Evolutionary conservation across 176 grass and related monocot genomes (phyloP), one percentile per base, ranked within the genome.

Genomic region (Musa troglodytarum): DNA sequence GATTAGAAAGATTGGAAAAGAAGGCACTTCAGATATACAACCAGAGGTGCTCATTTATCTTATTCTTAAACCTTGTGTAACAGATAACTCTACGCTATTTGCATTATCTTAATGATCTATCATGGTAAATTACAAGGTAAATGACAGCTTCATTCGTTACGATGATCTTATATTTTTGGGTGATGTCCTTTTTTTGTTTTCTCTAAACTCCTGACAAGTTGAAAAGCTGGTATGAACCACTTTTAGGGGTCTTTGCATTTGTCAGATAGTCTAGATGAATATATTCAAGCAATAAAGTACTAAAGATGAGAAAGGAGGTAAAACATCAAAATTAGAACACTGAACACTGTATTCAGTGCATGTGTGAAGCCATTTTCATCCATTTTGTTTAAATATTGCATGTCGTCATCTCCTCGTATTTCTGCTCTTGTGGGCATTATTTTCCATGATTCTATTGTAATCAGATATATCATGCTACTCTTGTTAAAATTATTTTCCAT

Each of bases 1-100:
- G 94, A 82, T 93, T 90, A 83, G 94, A 97, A 89, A 86, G 77
- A 74, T 89, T 82, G 80, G 94, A 97, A 87, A 83, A 77, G 53
- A 90, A 81, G 77, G 94, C 86, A 2, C 86, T 93, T 73, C 86
- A 91, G 25, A 55, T 90, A 63, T 89, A 90, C 68, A 82, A 93
- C 10, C 88, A 91, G 53, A 92, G 94, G 94, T 97, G 84, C 15
- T 50, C 72, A 55, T 13, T 81, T 86, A 78, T 29, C 16, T 72
- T 7, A 53, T 25, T 14, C 8, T 23, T 53, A 20, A 19, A 9
- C 23, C 54, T 71, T n/a, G 2, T 13, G 22, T 20, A 23, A 16
- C 43, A 72, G 8, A 72, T 24, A 52, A 12, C 24, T 29, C 25
- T 34, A 19, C 6, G 9, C 6, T n/a, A 59, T 43, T 6, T 43